A percentile compares a stretch with the other conserved stretches of the same genome.
phyloP scores from a whole-genome alignment of 1,284 basidiomycete species.

The Ustilago lituana region DNA sequence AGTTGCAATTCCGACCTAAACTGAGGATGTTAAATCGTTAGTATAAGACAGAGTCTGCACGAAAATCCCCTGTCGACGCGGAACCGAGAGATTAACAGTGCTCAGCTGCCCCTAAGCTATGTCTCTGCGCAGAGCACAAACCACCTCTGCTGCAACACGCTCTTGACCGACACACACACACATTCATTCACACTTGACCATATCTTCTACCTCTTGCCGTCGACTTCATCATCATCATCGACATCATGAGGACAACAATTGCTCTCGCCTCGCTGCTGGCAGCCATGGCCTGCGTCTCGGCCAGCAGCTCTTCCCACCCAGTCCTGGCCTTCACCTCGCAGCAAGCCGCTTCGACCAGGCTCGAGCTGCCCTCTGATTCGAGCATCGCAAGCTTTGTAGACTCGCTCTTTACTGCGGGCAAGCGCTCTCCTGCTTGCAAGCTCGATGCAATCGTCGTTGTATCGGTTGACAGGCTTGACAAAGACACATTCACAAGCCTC shows the following conservation, averaged over 20 bases:
- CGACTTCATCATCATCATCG: background rate
- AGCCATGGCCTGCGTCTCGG: conserved; percentile 28
- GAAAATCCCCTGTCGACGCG: too few species aligned
- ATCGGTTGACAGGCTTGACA: conserved; percentile 15
- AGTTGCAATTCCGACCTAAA: too few species aligned
- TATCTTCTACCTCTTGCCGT: too few species aligned
- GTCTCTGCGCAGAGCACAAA: background rate
- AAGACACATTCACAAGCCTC: conserved; percentile 25
- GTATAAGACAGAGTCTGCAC: too few species aligned
- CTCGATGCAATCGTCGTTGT: conserved; percentile 32
- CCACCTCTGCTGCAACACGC: background rate
- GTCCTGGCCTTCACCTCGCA: conserved; percentile 42
- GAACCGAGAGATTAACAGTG: too few species aligned
- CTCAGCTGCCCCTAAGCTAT: background rate
- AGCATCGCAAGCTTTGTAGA: conserved; percentile 19
- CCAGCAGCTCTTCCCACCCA: conserved; percentile 15
- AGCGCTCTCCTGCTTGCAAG: conserved; percentile 19
- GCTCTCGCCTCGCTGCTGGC: conserved; percentile 26
- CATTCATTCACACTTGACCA: too few species aligned
- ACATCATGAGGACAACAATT: conserved; percentile 25
- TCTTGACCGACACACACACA: too few species aligned
- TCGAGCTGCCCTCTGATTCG: conserved; percentile 19
- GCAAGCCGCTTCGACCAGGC: conserved; percentile 13
- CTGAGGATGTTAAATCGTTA: too few species aligned
- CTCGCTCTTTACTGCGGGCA: conserved; percentile 18